These are phyloP conservation scores for Nannizziopsis arthrosporioides DNA, from an alignment of 2,329 filamentous ascomycete species.

Conservation along the genomic window DNA sequence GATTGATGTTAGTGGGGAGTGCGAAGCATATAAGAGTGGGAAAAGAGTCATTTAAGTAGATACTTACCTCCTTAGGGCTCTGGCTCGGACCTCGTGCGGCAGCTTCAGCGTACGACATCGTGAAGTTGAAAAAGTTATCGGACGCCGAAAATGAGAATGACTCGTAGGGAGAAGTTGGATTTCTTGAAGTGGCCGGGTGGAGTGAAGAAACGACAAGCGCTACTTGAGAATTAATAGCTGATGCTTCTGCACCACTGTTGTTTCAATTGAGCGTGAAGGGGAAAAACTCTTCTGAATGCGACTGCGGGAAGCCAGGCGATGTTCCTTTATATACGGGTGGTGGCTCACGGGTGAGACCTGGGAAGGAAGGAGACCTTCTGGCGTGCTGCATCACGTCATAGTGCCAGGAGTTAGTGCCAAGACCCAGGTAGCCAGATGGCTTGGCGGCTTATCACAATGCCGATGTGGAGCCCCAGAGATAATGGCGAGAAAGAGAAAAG, in stretches of 20 bases:
- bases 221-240: too few species aligned
- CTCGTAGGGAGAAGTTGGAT: neutral
- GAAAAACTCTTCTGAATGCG: too few species aligned
- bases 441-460: neutral
- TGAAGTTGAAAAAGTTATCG: neutral
- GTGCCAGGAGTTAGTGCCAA: neutral
- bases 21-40: neutral
- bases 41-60: neutral
- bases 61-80: conserved; percentile 36
- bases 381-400: conserved; percentile 7
- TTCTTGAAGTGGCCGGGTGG: too few species aligned
- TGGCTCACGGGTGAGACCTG: conserved; percentile 4
- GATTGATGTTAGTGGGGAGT: neutral
- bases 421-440: neutral
- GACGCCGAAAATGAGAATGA: neutral
- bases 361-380: neutral
- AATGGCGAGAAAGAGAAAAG: neutral
- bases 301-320: too few species aligned
- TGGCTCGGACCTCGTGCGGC: conserved; percentile 39
- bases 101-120: conserved; percentile 40
- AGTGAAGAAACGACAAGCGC: too few species aligned
- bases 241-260: too few species aligned
- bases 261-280: too few species aligned
- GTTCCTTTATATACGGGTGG: neutral
- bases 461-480: neutral